Evolutionary conservation across 2,329 filamentous ascomycete species (phyloP).

Genomic region (Phaeoacremonium minimum): DNA sequence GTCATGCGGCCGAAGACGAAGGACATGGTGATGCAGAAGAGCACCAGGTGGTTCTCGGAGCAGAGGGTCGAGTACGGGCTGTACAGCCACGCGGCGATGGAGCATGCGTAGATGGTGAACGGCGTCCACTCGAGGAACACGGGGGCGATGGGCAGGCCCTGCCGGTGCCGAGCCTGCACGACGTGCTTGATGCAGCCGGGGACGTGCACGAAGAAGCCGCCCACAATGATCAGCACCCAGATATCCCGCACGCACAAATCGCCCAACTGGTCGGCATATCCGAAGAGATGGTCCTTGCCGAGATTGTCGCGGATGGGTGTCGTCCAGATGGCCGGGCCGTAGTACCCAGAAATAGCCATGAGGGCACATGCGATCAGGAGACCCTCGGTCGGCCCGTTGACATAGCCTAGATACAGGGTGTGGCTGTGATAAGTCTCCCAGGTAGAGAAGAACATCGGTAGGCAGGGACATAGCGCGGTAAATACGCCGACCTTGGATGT

Average conservation of each 20-base stretch:
- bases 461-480: constrained; percentile 83
- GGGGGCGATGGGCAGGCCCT: constrained; percentile 70
- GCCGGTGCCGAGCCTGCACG: constrained; percentile 65
- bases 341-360: constrained; percentile 84
- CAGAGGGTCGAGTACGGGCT: constrained; percentile 83
- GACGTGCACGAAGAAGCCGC: constrained; percentile 69
- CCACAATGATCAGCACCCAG: constrained; percentile 72
- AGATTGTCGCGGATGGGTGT: constrained; percentile 67
- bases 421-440: constrained; percentile 99
- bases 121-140: constrained; percentile 93
- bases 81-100: constrained; percentile 79
- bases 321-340: constrained; percentile 84
- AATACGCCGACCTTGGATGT: constrained; percentile 81
- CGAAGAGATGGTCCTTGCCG: constrained; percentile 49
- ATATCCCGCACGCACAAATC: constrained; percentile 77
- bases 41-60: constrained; percentile 77
- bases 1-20: constrained; percentile 98
- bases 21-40: constrained; percentile 92
- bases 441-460: constrained; percentile 99
- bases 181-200: constrained; percentile 91
- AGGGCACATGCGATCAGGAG: constrained; percentile 81
- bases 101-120: constrained; percentile 74
- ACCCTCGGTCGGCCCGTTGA: constrained; percentile 97
- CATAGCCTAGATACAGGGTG: constrained; percentile 89
- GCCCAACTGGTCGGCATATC: constrained; percentile 57